Conservation (phyloP, 495 filamentous ascomycete genomes). For the Pyrenula massariospora region DNA sequence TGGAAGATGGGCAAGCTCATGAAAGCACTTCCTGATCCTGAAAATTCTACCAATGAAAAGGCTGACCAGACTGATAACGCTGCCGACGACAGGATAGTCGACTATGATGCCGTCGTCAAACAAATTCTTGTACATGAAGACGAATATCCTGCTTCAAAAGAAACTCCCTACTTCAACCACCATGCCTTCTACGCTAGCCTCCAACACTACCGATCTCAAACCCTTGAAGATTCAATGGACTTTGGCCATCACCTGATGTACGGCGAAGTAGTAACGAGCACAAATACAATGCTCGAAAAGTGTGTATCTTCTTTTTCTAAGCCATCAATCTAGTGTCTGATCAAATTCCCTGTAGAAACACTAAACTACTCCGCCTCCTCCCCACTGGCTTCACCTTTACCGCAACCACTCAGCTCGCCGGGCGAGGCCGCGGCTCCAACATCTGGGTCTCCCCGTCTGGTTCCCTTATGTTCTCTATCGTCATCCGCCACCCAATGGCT, state of each 20-base stretch:
- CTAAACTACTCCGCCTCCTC: slow-evolving; percentile 58
- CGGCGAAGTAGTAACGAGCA: slow-evolving; percentile 87
- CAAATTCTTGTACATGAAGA: slow-evolving; percentile 57
- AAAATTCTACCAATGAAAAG: slow-evolving; percentile 9
- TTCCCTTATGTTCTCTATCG: slow-evolving; percentile 72
- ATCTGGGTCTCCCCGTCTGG: slow-evolving; percentile 92
- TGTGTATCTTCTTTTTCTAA: slow-evolving; percentile 18
- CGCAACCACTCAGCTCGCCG: slow-evolving; percentile 84
- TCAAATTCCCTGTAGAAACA: slow-evolving; percentile 44
- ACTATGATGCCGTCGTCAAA: slow-evolving; percentile 68
- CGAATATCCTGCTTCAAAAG: slow-evolving; percentile 56
- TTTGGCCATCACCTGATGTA: slow-evolving; percentile 79
- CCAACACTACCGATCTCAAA: slow-evolving; percentile 47
- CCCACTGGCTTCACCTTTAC: slow-evolving; percentile 78
- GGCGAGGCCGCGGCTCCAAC: slow-evolving; percentile 83
- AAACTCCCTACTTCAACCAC: slow-evolving; percentile 86
- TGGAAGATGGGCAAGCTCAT: slow-evolving; percentile 50
- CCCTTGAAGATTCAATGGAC: slow-evolving; percentile 36
- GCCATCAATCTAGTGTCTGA: background rate
- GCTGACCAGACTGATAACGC: slow-evolving; percentile 19
- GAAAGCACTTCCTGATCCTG: slow-evolving; percentile 27
- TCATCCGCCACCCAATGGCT: slow-evolving; percentile 67
- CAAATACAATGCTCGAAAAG: slow-evolving; percentile 92
- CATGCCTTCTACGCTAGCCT: slow-evolving; percentile 66
- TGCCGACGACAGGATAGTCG: slow-evolving; percentile 38